phyloP scores from a whole-genome alignment of 306 rosid species.

The Fragaria ananassa region DNA sequence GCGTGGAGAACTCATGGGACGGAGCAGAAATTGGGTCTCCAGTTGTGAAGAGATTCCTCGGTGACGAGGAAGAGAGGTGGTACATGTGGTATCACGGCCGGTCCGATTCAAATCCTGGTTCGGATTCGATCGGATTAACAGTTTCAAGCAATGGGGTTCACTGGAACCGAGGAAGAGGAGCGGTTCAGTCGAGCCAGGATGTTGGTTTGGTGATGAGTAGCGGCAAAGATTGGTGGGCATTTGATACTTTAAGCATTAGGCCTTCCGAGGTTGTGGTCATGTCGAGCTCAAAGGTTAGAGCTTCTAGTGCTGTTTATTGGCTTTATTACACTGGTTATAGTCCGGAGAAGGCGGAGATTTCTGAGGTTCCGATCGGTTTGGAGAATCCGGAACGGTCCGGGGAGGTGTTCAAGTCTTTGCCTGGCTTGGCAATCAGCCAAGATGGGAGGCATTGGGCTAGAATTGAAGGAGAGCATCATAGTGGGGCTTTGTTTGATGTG shows the following conservation, averaged over 20 bases:
- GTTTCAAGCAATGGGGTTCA: slow-evolving; percentile 83
- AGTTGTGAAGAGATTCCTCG: slow-evolving; percentile 66
- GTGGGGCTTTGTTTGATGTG: slow-evolving; percentile 75
- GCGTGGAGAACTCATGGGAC: slow-evolving; percentile 54
- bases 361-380: slow-evolving; percentile 25
- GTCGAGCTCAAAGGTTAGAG: slow-evolving; percentile 66
- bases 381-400: slow-evolving; percentile 45
- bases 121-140: slow-evolving; percentile 58
- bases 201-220: slow-evolving; percentile 56
- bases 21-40: slow-evolving; percentile 65
- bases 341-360: slow-evolving; percentile 40
- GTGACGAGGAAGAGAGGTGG: slow-evolving; percentile 85
- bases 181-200: slow-evolving; percentile 48
- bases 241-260: slow-evolving; percentile 61
- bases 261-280: slow-evolving; percentile 70
- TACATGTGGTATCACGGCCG: slow-evolving; percentile 79
- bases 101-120: slow-evolving; percentile 38
- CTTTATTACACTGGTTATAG: slow-evolving; percentile 60
- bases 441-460: slow-evolving; percentile 91
- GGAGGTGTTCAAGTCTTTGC: slow-evolving; percentile 52
- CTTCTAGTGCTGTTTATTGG: slow-evolving; percentile 69
- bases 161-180: slow-evolving; percentile 72
- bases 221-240: slow-evolving; percentile 75
- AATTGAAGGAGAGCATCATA: slow-evolving; percentile 82
- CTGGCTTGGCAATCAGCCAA: slow-evolving; percentile 79